These are phyloP conservation scores for Mycocentrospora acerina DNA, from an alignment of 2,329 filamentous ascomycete species.

Conservation along the genomic window DNA sequence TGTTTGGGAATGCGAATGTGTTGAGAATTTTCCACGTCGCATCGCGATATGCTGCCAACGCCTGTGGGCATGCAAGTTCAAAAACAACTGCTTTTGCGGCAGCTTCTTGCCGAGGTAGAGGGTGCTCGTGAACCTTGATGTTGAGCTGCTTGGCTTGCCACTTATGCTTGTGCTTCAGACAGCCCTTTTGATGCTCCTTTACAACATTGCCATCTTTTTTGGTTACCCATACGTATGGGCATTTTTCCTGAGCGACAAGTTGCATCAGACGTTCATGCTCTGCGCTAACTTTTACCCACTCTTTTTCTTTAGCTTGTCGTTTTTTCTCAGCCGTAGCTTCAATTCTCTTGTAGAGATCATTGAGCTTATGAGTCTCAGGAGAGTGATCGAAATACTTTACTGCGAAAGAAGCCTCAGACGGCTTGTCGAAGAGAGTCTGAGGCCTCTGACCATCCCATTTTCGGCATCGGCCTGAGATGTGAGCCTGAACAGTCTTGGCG, in stretches of 20 bases:
- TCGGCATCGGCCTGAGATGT: constrained; percentile 48
- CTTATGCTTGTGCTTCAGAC: constrained; percentile 47
- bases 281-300: no score
- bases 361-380: constrained; percentile 21
- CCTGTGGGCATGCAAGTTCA: constrained; percentile 51
- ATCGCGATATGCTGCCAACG: constrained; percentile 54
- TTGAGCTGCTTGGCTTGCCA: constrained; percentile 40
- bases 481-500: constrained; percentile 52
- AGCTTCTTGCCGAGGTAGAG: constrained; percentile 45
- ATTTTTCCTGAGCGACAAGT: no score
- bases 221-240: constrained; percentile 25
- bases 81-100: constrained; percentile 53
- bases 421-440: constrained; percentile 53
- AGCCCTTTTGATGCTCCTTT: constrained; percentile 30
- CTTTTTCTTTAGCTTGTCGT: no score
- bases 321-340: constrained; percentile 37
- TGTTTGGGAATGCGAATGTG: constrained; percentile 27
- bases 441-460: constrained; percentile 5
- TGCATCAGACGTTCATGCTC: no score
- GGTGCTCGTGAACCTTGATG: constrained; percentile 54
- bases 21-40: constrained; percentile 53
- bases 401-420: constrained; percentile 48
- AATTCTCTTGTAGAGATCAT: constrained; percentile 39
- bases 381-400: constrained; percentile 47
- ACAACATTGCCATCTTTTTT: constrained; percentile 3